Evolutionary conservation across 2,329 filamentous ascomycete species (phyloP).

Genomic region (Penicillium brasilianum): DNA sequence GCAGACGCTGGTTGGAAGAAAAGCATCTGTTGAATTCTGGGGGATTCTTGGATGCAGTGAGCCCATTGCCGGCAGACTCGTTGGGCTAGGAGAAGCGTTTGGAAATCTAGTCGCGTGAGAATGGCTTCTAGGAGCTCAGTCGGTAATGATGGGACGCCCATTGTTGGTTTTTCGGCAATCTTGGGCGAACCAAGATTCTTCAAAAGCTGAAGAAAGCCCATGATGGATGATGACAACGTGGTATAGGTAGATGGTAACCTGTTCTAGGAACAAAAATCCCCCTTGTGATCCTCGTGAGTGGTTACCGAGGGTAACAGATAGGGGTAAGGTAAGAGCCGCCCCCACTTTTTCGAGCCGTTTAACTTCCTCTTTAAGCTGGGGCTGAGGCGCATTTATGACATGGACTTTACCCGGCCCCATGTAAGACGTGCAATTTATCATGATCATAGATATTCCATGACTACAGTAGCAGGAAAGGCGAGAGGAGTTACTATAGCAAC

Average conservation of each 20-base stretch:
- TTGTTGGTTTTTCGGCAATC: neutral
- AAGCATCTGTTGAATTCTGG: neutral
- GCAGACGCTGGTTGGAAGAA: constrained; percentile 2
- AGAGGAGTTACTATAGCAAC: too few species aligned
- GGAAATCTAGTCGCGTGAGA: constrained; percentile 6
- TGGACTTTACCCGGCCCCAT: neutral
- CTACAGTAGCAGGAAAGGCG: too few species aligned
- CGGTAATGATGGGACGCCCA: neutral
- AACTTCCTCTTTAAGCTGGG: neutral
- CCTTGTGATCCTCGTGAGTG: neutral
- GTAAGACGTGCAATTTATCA: neutral
- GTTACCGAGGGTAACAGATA: neutral
- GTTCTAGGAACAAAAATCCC: neutral
- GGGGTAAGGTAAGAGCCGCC: neutral
- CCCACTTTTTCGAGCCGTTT: neutral
- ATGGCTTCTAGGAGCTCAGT: constrained; percentile 8
- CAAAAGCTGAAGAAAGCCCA: neutral
- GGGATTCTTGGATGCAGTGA: neutral
- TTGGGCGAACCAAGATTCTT: neutral
- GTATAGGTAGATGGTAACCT: neutral
- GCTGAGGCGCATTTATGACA: neutral
- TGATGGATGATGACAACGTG: neutral
- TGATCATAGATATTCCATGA: neutral
- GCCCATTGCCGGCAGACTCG: constrained; percentile 9
- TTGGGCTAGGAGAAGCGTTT: constrained; percentile 13